Evolutionary conservation across 768 basidiomycete genomes (phyloP), one percentile per base, ranked within the genome.

Genomic region (Nidularia sp.): DNA sequence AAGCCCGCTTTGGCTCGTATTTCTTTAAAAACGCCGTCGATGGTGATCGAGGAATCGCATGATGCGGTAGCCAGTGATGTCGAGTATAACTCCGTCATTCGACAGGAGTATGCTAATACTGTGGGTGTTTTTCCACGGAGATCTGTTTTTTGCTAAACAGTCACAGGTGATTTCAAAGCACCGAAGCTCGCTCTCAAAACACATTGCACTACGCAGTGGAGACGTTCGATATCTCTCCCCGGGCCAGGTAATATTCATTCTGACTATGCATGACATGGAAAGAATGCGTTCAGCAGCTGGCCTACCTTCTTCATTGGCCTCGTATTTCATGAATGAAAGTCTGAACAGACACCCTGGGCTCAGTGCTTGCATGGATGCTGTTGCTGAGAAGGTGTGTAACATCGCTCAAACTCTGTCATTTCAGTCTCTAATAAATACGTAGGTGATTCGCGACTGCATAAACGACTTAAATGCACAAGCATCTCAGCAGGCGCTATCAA

Each of bases 31-130:
- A 94, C 95, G 0, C 96, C 96, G 0, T 73, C 84, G 2, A 77
- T 95, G 58, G 85, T 98, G 7, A 69, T 88, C 31, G 96, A 97
- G 64, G 84, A 83, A 53, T 81, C 89, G 0, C 83, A 84, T 49
- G 94, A 96, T 62, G 86, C 85, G 13, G 81, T 90, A 41, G 85
- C 86, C 13, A 92, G 89, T 58, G 93, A 94, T 55, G 76, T 98
- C 22, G 94, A 96, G 66, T 97, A 95, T 63, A 95, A 93, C 62
- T 87, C 93, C 3, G 86, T 94, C 31, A 80, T 98, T 48, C 77
- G 94, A 13, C 87, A 88, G 59, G 93, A 95, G 60, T 95, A 88
- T 59, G 84, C 85, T 0, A 77, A 84, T 55, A 85, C 81, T 34
- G 92, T 91, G 60, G 58, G 83, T 57, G 18, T 49, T 44, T 31